Conservation (phyloP, 139 green algal species). For the Micractinium sp. region DNA sequence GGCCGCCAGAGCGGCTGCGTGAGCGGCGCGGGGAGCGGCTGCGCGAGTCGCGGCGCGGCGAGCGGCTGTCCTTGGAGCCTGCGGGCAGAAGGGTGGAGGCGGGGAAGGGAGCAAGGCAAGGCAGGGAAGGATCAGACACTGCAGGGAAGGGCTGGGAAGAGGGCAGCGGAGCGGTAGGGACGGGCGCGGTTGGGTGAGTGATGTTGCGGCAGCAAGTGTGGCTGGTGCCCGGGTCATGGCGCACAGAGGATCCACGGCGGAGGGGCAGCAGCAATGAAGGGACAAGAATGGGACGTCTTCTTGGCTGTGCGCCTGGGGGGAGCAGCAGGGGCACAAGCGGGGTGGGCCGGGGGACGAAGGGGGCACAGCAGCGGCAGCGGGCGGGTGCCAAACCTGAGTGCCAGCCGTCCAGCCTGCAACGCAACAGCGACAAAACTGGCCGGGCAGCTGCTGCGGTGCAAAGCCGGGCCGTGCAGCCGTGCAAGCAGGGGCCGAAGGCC, state of each 20-base stretch:
- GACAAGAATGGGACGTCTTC: too few species aligned
- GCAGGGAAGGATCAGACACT: background rate
- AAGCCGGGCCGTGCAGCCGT: background rate
- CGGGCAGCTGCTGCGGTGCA: background rate
- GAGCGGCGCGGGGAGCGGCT: conserved; percentile 19
- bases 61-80: conserved; percentile 17
- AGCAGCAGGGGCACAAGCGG: too few species aligned
- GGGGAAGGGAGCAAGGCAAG: background rate
- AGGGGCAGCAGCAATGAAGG: background rate
- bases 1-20: conserved; percentile 28
- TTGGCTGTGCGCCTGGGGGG: too few species aligned
- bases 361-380: background rate
- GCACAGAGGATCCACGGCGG: too few species aligned
- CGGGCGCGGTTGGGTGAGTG: background rate
- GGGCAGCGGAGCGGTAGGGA: too few species aligned
- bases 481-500: background rate
- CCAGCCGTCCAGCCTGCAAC: background rate
- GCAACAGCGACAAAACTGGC: background rate
- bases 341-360: background rate
- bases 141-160: background rate
- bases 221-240: too few species aligned
- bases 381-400: background rate
- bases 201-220: background rate
- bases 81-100: background rate
- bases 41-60: background rate